These are phyloP conservation scores for Polyrhizophydium stewartii DNA, from an alignment of 371 early-diverging fungal genomes.

Conservation along the genomic window DNA sequence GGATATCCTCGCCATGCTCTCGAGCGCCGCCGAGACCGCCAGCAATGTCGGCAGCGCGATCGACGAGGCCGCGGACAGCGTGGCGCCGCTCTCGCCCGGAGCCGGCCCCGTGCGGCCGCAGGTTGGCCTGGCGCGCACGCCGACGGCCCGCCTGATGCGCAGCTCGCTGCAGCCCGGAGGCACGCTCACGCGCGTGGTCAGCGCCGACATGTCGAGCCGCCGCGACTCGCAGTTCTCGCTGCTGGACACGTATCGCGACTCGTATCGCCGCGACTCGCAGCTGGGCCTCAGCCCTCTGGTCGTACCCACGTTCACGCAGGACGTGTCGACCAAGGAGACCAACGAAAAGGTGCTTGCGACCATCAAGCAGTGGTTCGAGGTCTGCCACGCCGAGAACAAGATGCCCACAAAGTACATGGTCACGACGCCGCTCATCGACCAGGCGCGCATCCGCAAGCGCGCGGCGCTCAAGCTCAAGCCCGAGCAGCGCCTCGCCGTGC, in stretches of 20 bases:
- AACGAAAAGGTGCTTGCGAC: constrained; percentile 25
- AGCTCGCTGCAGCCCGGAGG: background rate
- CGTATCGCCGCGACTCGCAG: constrained; percentile 3
- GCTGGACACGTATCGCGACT: background rate
- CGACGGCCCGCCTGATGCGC: background rate
- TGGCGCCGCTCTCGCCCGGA: background rate
- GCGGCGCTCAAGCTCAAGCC: constrained; percentile 10
- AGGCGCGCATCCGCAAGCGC: constrained; percentile 1
- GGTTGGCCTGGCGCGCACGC: background rate
- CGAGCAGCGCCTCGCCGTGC: constrained; percentile 19
- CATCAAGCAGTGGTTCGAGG: constrained; percentile 24
- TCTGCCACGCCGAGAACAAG: constrained; percentile 13
- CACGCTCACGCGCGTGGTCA: too few species aligned
- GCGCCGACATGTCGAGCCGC: background rate
- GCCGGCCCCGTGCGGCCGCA: background rate
- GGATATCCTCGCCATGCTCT: constrained; percentile 27
- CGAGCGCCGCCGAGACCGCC: constrained; percentile 5
- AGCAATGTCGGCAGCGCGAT: background rate
- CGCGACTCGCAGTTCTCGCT: background rate
- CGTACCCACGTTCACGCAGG: background rate
- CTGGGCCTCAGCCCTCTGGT: background rate
- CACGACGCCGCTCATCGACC: constrained; percentile 15
- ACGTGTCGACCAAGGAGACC: constrained; percentile 9
- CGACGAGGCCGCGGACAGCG: background rate
- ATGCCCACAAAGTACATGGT: constrained; percentile 18